A percentile compares a stretch with the other conserved stretches of the same genome.
Conservation (phyloP, 805 yeast genomes). For the Wickerhamomyces bisporus region DNA sequence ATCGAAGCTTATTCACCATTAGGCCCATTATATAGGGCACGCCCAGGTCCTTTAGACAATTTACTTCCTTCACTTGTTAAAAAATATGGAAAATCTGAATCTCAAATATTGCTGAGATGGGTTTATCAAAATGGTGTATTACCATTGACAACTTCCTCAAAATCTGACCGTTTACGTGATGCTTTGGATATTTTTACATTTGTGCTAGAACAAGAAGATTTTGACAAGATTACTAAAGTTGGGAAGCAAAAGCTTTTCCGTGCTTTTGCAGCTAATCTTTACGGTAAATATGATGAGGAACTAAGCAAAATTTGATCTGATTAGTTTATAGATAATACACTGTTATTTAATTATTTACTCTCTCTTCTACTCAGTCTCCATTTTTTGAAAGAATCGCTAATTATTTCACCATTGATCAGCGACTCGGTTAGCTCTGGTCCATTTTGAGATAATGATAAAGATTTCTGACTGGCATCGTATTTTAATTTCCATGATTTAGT, state of each 20-base stretch:
- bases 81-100: slow-evolving; percentile 49
- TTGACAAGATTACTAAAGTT: slow-evolving; percentile 30
- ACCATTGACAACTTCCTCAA: slow-evolving; percentile 64
- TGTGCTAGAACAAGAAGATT: slow-evolving; percentile 43
- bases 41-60: slow-evolving; percentile 33
- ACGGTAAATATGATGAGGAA: slow-evolving; percentile 7
- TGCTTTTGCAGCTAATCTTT: slow-evolving; percentile 9
- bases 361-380: slow-evolving; percentile 38
- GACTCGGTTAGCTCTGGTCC: slow-evolving; percentile 31
- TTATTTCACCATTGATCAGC: slow-evolving; percentile 35
- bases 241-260: slow-evolving; percentile 29
- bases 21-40: slow-evolving; percentile 33
- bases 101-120: slow-evolving; percentile 63
- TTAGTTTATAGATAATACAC: no score
- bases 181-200: slow-evolving; percentile 51
- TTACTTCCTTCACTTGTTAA: slow-evolving; percentile 35
- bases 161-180: slow-evolving; percentile 45
- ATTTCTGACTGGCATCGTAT: slow-evolving; percentile 51
- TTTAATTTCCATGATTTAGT: slow-evolving; percentile 46
- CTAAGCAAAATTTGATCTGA: no score
- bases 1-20: slow-evolving; percentile 60
- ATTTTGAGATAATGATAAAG: slow-evolving; percentile 48
- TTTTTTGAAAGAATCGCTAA: slow-evolving; percentile 46
- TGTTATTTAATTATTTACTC: no score
- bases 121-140: slow-evolving; percentile 53